A percentile compares a stretch with the other conserved stretches of the same genome.
Conservation (phyloP, 2,329 filamentous ascomycete genomes). For the Aspergillus japonicus region DNA sequence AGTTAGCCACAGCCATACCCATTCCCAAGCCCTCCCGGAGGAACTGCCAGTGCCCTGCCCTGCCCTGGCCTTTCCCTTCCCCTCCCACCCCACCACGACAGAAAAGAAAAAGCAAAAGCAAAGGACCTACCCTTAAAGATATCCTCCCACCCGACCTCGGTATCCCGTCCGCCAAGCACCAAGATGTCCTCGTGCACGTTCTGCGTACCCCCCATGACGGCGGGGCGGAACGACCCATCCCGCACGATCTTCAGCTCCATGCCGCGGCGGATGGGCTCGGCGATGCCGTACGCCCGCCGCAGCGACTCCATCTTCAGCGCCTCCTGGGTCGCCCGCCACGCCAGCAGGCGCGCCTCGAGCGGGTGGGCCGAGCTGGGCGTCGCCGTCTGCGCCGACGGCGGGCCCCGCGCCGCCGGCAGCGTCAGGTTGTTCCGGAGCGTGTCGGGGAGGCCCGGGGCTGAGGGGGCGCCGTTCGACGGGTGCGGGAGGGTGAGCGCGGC, state of each 20-base stretch:
- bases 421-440: conserved; percentile 82
- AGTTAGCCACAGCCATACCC: conserved; percentile 8
- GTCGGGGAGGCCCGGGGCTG: conserved; percentile 89
- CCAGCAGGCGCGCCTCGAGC: conserved; percentile 82
- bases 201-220: conserved; percentile 61
- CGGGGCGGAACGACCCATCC: conserved; percentile 72
- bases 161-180: conserved; percentile 65
- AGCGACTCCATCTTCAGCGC: conserved; percentile 82
- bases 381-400: conserved; percentile 41
- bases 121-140: conserved; percentile 67
- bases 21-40: neutral
- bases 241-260: conserved; percentile 93
- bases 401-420: conserved; percentile 54
- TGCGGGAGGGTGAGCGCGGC: conserved; percentile 49
- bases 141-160: conserved; percentile 86
- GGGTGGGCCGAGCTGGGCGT: conserved; percentile 73
- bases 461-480: conserved; percentile 71
- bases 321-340: conserved; percentile 90
- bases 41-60: too few species aligned
- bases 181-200: conserved; percentile 89
- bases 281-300: conserved; percentile 83
- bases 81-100: neutral
- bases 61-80: too few species aligned
- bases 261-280: conserved; percentile 83
- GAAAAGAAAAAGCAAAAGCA: conserved; percentile 5